Conservation (phyloP, 192 early-diverging fungal genomes). For the Lobosporangium transversale region DNA sequence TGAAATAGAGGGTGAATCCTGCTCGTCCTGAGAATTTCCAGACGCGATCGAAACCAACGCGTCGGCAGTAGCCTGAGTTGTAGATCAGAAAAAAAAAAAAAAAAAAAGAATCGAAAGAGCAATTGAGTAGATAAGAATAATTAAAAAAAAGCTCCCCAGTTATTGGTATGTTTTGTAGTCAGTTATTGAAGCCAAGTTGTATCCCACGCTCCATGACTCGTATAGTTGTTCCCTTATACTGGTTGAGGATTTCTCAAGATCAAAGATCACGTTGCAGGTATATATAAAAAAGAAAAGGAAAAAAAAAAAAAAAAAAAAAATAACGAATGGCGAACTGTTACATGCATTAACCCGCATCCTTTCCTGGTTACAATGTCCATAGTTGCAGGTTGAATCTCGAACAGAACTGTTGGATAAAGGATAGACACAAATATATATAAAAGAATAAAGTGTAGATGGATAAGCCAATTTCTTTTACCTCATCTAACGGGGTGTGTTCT, state of each 20-base stretch:
- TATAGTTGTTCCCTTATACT: no score
- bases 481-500: constrained; percentile 48
- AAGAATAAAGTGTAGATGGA: background rate
- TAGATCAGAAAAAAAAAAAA: background rate
- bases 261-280: no score
- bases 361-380: no score
- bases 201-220: no score
- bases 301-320: no score
- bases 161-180: no score
- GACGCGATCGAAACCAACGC: constrained; percentile 48
- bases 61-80: constrained; percentile 36
- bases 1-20: constrained; percentile 45
- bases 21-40: constrained; percentile 22
- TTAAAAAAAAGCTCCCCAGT: constrained; percentile 3
- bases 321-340: no score
- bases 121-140: constrained; percentile 1
- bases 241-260: no score
- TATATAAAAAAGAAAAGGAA: no score
- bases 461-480: constrained; percentile 26
- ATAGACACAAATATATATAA: background rate
- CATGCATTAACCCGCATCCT: no score
- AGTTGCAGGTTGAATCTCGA: background rate
- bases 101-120: background rate
- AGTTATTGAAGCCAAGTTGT: no score
- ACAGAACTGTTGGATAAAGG: background rate